A percentile compares a stretch with the other conserved stretches of the same genome.
Evolutionary conservation across 2,329 filamentous ascomycete genomes (phyloP).

Genomic region (Trichoderma afroharzianum): DNA sequence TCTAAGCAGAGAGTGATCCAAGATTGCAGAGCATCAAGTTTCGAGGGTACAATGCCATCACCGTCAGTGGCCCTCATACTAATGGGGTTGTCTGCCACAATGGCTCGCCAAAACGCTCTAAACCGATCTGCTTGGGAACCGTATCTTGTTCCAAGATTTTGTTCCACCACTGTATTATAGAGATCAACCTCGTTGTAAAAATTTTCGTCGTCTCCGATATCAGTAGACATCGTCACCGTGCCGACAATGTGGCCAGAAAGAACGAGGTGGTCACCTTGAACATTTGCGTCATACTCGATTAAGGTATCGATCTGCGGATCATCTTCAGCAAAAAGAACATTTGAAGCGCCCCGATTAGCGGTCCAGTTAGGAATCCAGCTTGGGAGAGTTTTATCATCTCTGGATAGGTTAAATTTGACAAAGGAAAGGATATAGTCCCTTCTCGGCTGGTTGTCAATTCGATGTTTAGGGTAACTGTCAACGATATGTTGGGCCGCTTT

Average conservation of each 20-base stretch:
- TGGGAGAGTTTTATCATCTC: neutral
- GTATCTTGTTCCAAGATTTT: neutral
- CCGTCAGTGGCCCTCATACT: neutral
- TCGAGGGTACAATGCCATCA: neutral
- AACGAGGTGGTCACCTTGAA: neutral
- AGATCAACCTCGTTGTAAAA: neutral
- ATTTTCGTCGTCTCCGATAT: neutral
- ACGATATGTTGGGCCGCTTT: neutral
- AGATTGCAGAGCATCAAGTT: neutral
- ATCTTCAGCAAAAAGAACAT: neutral
- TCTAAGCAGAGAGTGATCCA: neutral
- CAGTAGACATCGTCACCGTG: neutral
- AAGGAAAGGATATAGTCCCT: neutral
- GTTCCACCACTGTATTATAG: neutral
- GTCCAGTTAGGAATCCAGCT: neutral
- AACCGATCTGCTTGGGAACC: neutral
- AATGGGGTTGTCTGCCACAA: neutral
- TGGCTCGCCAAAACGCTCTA: neutral
- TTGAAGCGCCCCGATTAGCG: neutral
- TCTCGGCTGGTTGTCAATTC: neutral
- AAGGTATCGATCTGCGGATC: neutral
- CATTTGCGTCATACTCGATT: neutral
- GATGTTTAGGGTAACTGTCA: neutral
- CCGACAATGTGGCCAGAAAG: neutral
- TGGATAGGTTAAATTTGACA: neutral